These are phyloP conservation scores for Mortierella sp. DNA, from an alignment of 371 early-diverging fungal genomes.

Conservation along the genomic window DNA sequence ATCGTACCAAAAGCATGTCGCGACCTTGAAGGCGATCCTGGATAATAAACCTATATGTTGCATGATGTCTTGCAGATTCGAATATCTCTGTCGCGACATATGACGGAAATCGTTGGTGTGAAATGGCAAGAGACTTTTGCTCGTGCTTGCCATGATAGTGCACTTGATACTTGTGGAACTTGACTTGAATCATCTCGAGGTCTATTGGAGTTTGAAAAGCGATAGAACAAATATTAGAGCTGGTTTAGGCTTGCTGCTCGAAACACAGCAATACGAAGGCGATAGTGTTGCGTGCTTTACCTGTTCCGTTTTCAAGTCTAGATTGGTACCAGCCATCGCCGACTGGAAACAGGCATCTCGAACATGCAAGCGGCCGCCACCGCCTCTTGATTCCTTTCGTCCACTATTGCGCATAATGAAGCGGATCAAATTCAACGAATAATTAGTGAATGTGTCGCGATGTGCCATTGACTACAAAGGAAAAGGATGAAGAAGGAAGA, in stretches of 20 bases:
- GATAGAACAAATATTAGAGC: neutral
- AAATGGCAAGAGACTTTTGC: slow-evolving; percentile 5
- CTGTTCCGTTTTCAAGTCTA: slow-evolving; percentile 37
- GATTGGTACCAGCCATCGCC: slow-evolving; percentile 59
- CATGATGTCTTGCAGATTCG: slow-evolving; percentile 53
- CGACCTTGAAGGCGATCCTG: slow-evolving; percentile 49
- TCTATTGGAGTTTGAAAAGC: slow-evolving; percentile 14
- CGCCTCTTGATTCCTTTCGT: slow-evolving; percentile 51
- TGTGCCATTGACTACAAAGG: neutral
- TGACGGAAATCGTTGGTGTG: slow-evolving; percentile 37
- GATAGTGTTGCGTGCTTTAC: neutral
- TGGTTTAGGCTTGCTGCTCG: neutral
- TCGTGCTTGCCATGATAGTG: slow-evolving; percentile 20
- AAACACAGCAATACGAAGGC: neutral
- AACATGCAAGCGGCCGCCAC: slow-evolving; percentile 54
- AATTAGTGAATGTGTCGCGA: neutral
- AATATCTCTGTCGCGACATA: slow-evolving; percentile 54
- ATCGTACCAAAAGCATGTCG: slow-evolving; percentile 44
- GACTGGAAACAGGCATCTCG: slow-evolving; percentile 46
- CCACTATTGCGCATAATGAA: slow-evolving; percentile 27
- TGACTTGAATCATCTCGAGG: slow-evolving; percentile 52
- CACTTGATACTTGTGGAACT: slow-evolving; percentile 47
- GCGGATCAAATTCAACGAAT: neutral
- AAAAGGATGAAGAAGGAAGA: neutral
- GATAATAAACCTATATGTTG: slow-evolving; percentile 54